A percentile compares a stretch with the other conserved stretches of the same genome.
phyloP scores from a whole-genome alignment of 169 alveolate species.

The Miamiensis avidus region DNA sequence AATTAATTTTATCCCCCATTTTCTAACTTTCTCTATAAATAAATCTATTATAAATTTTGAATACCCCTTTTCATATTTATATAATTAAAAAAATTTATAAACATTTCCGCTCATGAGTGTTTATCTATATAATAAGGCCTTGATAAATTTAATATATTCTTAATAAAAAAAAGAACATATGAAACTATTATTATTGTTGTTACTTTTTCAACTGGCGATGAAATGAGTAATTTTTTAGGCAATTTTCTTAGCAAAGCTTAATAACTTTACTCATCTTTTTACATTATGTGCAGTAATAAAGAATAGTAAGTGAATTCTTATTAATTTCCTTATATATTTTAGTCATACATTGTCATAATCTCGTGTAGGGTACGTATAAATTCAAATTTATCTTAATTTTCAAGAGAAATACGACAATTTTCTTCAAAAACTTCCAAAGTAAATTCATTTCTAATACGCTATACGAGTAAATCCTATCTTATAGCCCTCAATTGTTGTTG shows the following conservation, averaged over 20 bases:
- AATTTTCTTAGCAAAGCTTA: neutral
- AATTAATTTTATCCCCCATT: neutral
- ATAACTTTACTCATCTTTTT: neutral
- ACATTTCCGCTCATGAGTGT: neutral
- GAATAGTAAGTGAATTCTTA: neutral
- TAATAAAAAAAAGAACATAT: neutral
- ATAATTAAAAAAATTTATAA: too few species aligned
- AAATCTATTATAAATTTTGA: neutral
- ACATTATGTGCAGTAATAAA: neutral
- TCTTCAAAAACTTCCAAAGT: constrained; percentile 9
- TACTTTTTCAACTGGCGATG: too few species aligned
- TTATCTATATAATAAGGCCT: neutral
- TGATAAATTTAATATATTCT: neutral
- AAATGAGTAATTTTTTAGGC: too few species aligned
- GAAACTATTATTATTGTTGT: neutral
- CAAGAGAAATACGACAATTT: neutral
- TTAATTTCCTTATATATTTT: neutral
- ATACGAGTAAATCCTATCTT: constrained; percentile 16
- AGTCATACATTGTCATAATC: neutral
- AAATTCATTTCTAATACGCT: constrained; percentile 12
- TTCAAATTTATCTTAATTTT: constrained; percentile 1
- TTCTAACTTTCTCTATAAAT: neutral
- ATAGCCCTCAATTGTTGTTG: constrained; percentile 13
- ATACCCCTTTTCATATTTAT: neutral
- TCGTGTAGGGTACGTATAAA: neutral